Base-by-base conservation (phyloP, 129 eudicot species). In the Cynara cardunculus region DNA sequence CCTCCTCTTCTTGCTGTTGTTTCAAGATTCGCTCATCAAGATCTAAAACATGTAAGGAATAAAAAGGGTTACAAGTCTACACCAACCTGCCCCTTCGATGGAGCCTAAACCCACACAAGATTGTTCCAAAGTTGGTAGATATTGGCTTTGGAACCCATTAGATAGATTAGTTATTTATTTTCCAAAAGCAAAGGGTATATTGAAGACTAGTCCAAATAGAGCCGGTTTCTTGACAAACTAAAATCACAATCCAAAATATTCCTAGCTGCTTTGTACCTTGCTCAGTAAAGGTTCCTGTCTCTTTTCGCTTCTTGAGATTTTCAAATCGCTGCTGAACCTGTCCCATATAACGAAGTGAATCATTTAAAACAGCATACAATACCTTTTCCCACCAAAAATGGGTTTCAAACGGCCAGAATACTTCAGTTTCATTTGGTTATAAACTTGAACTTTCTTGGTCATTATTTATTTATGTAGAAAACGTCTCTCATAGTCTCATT, bases 241-340 rank as follows among this genome's bases (percentile, higher is more conserved):
- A 75, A 28, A 31, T 25, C 53, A 18, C 44, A 39, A 61, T n/a
- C 44, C 25, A 25, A 32, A 16, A 16, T 14, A 68, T 64, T 41
- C 62, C 19, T 69, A 71, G 77, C 32, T 46, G 37, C n/a, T 11
- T 35, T 67, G 67, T 82, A 95, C 99, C 99, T 90, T 95, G 93
- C 83, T 87, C 99, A 22, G 94, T 89, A 77, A 95, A 92, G 35
- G 91, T 84, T 77, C 88, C 94, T 1, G 99, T 80, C 78, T 91
- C 96, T 92, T 95, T 95, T 71, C 97, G 87, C 89, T 95, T 95
- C 89, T 95, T 95, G 73, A 95, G 97, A 77, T 72, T 82, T 74
- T 95, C 99, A 90, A 95, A 95, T 37, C 99, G 89, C 80, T 87
- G 90, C 71, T 89, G 99, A 31, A 95, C 99, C 99, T 95, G 90